A percentile compares a stretch with the other conserved stretches of the same genome.
Conservation (phyloP, 495 filamentous ascomycete species). For the Mytilinidion resinicola region DNA sequence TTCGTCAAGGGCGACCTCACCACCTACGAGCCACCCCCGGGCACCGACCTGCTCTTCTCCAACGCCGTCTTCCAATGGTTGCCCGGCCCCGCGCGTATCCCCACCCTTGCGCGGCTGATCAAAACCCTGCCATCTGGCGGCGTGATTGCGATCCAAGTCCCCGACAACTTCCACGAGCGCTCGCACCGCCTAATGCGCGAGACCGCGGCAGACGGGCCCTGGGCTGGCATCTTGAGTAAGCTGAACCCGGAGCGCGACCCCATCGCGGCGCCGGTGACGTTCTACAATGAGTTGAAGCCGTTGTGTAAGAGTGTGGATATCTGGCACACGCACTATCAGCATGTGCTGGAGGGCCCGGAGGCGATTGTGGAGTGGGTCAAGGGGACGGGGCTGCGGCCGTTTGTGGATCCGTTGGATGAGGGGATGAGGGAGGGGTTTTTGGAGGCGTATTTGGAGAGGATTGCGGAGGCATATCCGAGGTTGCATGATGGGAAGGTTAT, state of each 20-base stretch:
- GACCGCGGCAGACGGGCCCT: conserved; percentile 38
- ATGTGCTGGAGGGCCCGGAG: conserved; percentile 41
- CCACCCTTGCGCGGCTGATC: conserved; percentile 40
- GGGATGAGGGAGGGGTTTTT: conserved; percentile 38
- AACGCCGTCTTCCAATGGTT: conserved; percentile 56
- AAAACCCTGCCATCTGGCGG: conserved; percentile 37
- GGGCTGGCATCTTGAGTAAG: conserved; percentile 31
- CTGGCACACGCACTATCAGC: conserved; percentile 50
- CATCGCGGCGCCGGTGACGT: conserved; percentile 41
- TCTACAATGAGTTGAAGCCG: conserved; percentile 45
- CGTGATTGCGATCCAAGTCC: conserved; percentile 50
- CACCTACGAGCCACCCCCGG: conserved; percentile 33
- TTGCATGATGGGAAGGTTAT: conserved; percentile 42
- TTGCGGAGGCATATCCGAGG: conserved; percentile 37
- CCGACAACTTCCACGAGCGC: conserved; percentile 46
- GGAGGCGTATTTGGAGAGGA: conserved; percentile 36
- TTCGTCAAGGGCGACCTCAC: conserved; percentile 27
- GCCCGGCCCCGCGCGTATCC: conserved; percentile 37
- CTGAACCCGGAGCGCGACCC: conserved; percentile 40
- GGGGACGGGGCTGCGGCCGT: conserved; percentile 49
- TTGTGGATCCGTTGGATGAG: conserved; percentile 39
- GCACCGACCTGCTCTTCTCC: conserved; percentile 45
- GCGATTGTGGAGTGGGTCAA: conserved; percentile 54
- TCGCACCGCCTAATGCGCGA: conserved; percentile 47
- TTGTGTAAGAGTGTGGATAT: conserved; percentile 39